Evolutionary conservation across 148 eudicot genomes (phyloP).

Genomic region (Rhododendron molle): DNA sequence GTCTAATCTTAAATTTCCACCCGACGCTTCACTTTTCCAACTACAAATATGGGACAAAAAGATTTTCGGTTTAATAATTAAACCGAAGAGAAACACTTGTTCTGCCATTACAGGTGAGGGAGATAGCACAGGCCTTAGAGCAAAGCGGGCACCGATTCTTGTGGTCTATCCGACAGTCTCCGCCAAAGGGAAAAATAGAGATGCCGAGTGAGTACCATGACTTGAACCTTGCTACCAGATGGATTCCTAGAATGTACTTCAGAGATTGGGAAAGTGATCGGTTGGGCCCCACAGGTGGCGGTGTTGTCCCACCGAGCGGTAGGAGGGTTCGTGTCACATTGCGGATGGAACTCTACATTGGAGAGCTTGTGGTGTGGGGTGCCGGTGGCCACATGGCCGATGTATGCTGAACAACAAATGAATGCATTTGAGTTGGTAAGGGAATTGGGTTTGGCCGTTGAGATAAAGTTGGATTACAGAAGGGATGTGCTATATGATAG

Average conservation of each 20-base stretch:
- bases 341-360: slow-evolving; percentile 37
- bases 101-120: background rate
- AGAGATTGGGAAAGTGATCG: slow-evolving; percentile 24
- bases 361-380: slow-evolving; percentile 36
- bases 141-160: slow-evolving; percentile 27
- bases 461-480: slow-evolving; percentile 25
- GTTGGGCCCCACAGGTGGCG: slow-evolving; percentile 35
- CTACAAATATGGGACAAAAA: background rate
- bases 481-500: background rate
- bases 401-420: slow-evolving; percentile 29
- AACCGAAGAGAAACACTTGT: background rate
- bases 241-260: slow-evolving; percentile 32
- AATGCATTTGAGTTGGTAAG: slow-evolving; percentile 25
- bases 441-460: slow-evolving; percentile 25
- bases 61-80: background rate
- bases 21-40: background rate
- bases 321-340: slow-evolving; percentile 33
- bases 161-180: slow-evolving; percentile 26
- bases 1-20: background rate
- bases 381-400: slow-evolving; percentile 28
- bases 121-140: slow-evolving; percentile 34
- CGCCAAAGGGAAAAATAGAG: background rate
- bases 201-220: background rate
- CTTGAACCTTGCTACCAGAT: slow-evolving; percentile 19
- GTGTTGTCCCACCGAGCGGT: slow-evolving; percentile 16